These are phyloP conservation scores for Malassezia slooffiae DNA, from an alignment of 1,284 basidiomycete species.

Conservation along the genomic window DNA sequence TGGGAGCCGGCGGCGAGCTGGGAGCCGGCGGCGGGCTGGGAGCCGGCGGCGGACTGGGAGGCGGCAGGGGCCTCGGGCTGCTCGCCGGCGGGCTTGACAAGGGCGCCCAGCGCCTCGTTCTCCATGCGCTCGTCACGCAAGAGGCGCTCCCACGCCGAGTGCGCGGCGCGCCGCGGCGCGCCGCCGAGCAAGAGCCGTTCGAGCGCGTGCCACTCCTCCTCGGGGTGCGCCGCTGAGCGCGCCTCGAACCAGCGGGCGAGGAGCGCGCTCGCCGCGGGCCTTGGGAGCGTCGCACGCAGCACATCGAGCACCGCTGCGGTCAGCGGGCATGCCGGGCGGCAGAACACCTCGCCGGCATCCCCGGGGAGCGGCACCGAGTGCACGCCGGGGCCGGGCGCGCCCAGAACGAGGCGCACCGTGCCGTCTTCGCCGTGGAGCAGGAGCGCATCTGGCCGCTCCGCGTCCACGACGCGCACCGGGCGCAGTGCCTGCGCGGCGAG, in stretches of 20 bases:
- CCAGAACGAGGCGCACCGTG: not conserved
- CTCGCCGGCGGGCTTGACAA: not conserved
- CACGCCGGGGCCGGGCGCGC: not conserved
- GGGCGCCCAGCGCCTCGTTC: not conserved
- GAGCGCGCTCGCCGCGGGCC: not conserved
- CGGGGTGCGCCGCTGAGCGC: too few species aligned
- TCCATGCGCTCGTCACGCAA: too few species aligned
- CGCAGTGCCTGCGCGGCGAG: not conserved
- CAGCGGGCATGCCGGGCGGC: not conserved
- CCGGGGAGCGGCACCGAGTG: not conserved
- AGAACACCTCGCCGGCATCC: not conserved
- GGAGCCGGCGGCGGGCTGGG: not conserved
- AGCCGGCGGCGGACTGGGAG: too few species aligned
- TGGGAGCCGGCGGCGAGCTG: not conserved
- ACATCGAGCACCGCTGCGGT: slow-evolving; percentile 5
- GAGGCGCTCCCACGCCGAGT: not conserved
- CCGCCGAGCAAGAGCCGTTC: not conserved
- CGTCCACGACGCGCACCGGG: not conserved
- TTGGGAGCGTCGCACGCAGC: slow-evolving; percentile 1
- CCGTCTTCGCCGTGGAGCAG: not conserved
- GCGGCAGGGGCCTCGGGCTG: not conserved
- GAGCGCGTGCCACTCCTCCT: too few species aligned
- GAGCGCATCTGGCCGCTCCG: not conserved
- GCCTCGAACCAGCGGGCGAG: too few species aligned
- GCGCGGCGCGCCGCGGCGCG: not conserved